These are phyloP conservation scores for Ilex asprella DNA, from an alignment of 257 asterid genomes.

Conservation along the genomic window DNA sequence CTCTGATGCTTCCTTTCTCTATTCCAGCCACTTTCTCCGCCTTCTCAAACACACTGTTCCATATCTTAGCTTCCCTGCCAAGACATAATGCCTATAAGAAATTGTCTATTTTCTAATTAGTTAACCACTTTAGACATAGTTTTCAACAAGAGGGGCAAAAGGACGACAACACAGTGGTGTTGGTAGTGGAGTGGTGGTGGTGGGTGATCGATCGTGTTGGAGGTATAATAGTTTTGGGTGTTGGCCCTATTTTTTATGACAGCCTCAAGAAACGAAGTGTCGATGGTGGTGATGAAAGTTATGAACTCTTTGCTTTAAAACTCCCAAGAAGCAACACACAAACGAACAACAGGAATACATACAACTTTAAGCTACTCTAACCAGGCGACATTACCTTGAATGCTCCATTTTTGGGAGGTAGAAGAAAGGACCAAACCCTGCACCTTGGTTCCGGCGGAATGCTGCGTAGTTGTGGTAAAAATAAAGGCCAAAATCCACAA, in stretches of 20 bases:
- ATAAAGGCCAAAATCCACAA: slow-evolving; percentile 88
- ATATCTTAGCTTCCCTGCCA: slow-evolving; percentile 84
- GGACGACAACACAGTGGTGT: background rate
- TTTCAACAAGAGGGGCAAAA: too few species aligned
- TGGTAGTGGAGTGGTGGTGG: background rate
- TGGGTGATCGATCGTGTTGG: too few species aligned
- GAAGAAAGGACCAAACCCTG: slow-evolving; percentile 85
- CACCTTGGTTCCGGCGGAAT: slow-evolving; percentile 62
- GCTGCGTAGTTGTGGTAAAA: slow-evolving; percentile 66
- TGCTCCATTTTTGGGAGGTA: slow-evolving; percentile 89
- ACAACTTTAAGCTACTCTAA: background rate
- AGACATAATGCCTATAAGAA: background rate
- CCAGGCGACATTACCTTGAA: slow-evolving; percentile 40
- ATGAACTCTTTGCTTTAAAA: too few species aligned
- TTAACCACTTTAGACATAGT: too few species aligned
- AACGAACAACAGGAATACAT: background rate
- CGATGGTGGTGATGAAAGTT: too few species aligned
- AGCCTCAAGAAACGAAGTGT: too few species aligned
- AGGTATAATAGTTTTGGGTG: too few species aligned
- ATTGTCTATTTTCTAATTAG: too few species aligned
- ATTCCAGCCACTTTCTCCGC: slow-evolving; percentile 71
- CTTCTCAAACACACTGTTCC: slow-evolving; percentile 72
- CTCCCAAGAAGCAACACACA: too few species aligned
- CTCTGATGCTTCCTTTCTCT: slow-evolving; percentile 85
- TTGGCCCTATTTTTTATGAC: too few species aligned